phyloP scores from a whole-genome alignment of 2,329 filamentous ascomycete species.

The Scopulariopsis brevicaulis region DNA sequence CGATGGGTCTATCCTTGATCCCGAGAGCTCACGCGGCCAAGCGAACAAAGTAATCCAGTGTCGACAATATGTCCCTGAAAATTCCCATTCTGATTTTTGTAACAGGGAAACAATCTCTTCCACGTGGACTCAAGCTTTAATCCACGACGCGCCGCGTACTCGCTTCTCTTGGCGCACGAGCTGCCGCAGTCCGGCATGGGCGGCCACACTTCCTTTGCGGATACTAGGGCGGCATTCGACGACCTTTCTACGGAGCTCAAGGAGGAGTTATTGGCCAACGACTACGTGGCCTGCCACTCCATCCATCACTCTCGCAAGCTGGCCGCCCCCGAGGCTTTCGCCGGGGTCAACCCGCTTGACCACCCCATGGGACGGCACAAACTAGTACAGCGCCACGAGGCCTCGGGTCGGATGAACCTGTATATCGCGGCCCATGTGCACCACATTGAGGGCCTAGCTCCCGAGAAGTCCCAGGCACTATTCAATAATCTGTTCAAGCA shows the following conservation, averaged over 20 bases:
- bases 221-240: constrained; percentile 37
- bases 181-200: constrained; percentile 34
- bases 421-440: constrained; percentile 42
- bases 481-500: constrained; percentile 30
- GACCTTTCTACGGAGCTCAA: constrained; percentile 25
- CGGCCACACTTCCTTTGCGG: constrained; percentile 40
- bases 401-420: constrained; percentile 36
- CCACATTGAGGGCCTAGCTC: constrained; percentile 32
- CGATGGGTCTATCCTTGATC: constrained; percentile 30
- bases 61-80: no score
- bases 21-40: constrained; percentile 24
- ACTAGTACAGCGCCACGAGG: constrained; percentile 38
- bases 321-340: constrained; percentile 35
- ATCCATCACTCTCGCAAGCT: constrained; percentile 40
- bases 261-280: constrained; percentile 20
- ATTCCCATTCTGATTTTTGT: background rate
- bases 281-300: constrained; percentile 35
- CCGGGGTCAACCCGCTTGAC: constrained; percentile 25
- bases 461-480: constrained; percentile 21
- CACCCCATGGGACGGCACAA: constrained; percentile 30
- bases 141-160: constrained; percentile 38
- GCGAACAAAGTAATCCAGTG: constrained; percentile 21
- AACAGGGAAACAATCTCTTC: constrained; percentile 34
- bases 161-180: constrained; percentile 34
- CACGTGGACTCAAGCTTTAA: constrained; percentile 46